Percentiles rank a stretch among this genome's conserved stretches.
phyloP scores from a whole-genome alignment of 805 yeast species.

The Schwanniomyces yamadae region DNA sequence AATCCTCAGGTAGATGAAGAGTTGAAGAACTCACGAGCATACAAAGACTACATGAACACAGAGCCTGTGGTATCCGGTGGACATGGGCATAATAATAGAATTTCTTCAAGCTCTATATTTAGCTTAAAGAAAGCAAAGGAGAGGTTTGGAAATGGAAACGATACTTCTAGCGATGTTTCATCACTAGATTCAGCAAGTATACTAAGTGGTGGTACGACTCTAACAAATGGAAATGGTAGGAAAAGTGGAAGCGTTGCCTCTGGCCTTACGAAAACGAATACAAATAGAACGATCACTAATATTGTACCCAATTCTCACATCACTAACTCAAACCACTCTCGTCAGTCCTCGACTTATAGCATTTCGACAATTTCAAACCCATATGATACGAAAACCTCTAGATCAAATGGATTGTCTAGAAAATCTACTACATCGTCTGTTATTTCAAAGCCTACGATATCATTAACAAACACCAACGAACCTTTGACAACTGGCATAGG shows the following conservation, averaged over 20 bases:
- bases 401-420: constrained; percentile 16
- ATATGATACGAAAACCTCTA: constrained; percentile 25
- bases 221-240: constrained; percentile 6
- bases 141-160: constrained; percentile 9
- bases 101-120: constrained; percentile 37
- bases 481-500: constrained; percentile 14
- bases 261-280: constrained; percentile 12
- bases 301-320: constrained; percentile 31
- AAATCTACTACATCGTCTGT: constrained; percentile 23
- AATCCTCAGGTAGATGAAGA: constrained; percentile 24
- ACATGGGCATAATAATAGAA: constrained; percentile 18
- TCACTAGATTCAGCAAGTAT: constrained; percentile 34
- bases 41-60: constrained; percentile 12
- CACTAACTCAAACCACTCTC: constrained; percentile 33
- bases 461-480: constrained; percentile 16
- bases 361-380: constrained; percentile 30
- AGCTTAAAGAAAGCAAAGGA: constrained; percentile 31
- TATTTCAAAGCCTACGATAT: constrained; percentile 27
- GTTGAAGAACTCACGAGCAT: constrained; percentile 28
- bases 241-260: constrained; percentile 12
- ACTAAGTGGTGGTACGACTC: constrained; percentile 21
- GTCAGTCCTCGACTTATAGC: constrained; percentile 41
- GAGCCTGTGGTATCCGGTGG: constrained; percentile 4
- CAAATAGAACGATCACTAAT: constrained; percentile 16
- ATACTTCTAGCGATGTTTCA: constrained; percentile 28